Base-by-base conservation (phyloP, 2,329 filamentous ascomycete genomes). In the Penicillium sp. region DNA sequence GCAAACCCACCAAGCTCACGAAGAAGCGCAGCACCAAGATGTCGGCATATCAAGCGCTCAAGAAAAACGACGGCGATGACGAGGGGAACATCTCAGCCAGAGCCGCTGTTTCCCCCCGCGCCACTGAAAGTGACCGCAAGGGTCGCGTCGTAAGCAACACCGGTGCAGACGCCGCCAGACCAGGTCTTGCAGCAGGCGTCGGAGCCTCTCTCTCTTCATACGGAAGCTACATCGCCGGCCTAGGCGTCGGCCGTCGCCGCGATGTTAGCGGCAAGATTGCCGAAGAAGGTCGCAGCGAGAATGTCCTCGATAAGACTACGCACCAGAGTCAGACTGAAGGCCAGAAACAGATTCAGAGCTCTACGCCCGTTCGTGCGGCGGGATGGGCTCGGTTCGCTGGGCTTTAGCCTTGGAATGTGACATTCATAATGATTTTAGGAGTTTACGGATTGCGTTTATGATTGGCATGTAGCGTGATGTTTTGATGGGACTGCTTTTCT, bases 331-430 rank as follows among this genome's bases (percentile, higher is more conserved):
- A n/a, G n/a, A 45, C 12, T 14, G 31, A 29, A 37, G 42, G 2
- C 53, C 54, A 43, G 48, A 46, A 40, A 25, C 52, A 56, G 41
- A 53, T 37, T 13, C 50, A 55, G 13, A 54, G 19, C 18, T 47
- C 61, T 25, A 52, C 48, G 1, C 57, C 63, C 2, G 58, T 59
- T 47, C 65, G 69, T 19, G 72, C 72, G 46, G 72, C 73, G 30
- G 73, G 73, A 35, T 75, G 73, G 73, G 72, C 73, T 31, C 64
- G 73, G 9, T 76, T 74, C 55, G 73, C 72, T 16, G 73, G 73
- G 4, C 59, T 43, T 36, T 42, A 48, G 73, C 4, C 59, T 43
- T 36, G 41, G 48, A 38, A 45, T 22, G 42, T 33, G 46, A 52
- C 40, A 45, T 31, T 41, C 18, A 16, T 16, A 7, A n/a, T 45